A percentile compares a stretch with the other conserved stretches of the same genome.
Conservation (phyloP, 106 monocot genomes). For the Apostasia ramifera region DNA sequence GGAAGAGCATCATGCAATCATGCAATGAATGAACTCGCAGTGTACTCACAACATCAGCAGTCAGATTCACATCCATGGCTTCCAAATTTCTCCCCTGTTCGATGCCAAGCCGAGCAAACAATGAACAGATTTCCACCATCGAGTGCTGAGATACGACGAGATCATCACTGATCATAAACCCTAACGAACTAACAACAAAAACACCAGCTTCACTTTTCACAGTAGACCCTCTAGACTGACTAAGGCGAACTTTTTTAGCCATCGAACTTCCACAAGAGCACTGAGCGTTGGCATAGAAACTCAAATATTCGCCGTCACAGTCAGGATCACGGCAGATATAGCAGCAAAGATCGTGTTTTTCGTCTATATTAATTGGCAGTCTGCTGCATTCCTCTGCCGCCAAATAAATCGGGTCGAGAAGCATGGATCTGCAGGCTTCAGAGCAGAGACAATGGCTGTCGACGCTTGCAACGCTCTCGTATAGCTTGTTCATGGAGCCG, state of each 20-base stretch:
- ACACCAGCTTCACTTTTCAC: not conserved
- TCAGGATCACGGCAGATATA: not conserved
- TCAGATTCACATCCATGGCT: not conserved
- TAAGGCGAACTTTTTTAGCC: not conserved
- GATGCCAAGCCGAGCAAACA: not conserved
- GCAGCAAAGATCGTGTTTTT: not conserved
- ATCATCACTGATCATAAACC: conserved; percentile 3
- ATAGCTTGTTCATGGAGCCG: conserved; percentile 6
- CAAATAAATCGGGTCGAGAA: not conserved
- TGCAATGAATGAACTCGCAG: no score
- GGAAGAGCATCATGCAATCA: no score
- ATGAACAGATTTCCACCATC: not conserved
- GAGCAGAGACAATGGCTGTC: not conserved
- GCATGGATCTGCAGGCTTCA: conserved; percentile 6
- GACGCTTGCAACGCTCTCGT: conserved; percentile 10
- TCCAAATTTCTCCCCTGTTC: not conserved
- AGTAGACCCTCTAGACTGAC: not conserved
- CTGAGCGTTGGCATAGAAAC: not conserved
- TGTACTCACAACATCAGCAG: not conserved
- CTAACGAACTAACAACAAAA: not conserved
- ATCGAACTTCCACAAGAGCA: not conserved
- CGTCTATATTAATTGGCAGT: not conserved
- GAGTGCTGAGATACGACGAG: not conserved
- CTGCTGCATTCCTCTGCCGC: not conserved
- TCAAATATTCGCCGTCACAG: not conserved